Evolutionary conservation across 805 yeast genomes (phyloP), one percentile per base, ranked within the genome.

Genomic region (Lipomyces yamanashiensis): DNA sequence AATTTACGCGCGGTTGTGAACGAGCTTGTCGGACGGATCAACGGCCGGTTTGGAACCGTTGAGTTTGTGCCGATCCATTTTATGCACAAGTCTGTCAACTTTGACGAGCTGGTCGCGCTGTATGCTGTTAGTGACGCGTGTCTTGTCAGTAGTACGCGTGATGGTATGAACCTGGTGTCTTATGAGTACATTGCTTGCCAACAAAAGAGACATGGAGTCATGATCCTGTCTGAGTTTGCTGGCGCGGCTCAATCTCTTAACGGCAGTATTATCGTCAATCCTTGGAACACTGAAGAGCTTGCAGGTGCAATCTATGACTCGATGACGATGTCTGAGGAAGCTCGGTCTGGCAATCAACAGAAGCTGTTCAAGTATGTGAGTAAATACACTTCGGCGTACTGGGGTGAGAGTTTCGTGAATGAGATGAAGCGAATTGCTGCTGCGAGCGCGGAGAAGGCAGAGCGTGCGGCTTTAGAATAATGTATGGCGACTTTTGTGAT

Each of bases 181-280:
- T 96, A 91, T 75, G 99, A 95, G 78, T 95, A 95, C 76, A 91
- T 95, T 71, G 98, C 98, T 0, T 93, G 98, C 74, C 99, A 95
- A 77, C 84, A 86, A 67, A 87, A 87, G 53, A 86, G 86, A 66
- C 87, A 91, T 67, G 99, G 99, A 8, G 86, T 92, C 2, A 81
- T 95, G 70, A 89, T 95, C 54, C 76, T 95, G 67, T 88, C 96
- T 48, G 99, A 95, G 78, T 95, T 95, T 78, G 95, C 99, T 0
- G 99, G 99, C 54, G 99, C 99, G n/a, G 98, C 99, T 0, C 99
- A 95, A 78, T 89, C 96, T 0, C 80, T 95, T 67, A 93, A 95
- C 73, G 99, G 99, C 28, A 92, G 97, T 1, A 75, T 93, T 13
- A 85, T 95, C 63, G 96, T 95, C 21, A 95, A 95, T 73, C 99